Percentiles rank a stretch among this genome's conserved stretches.
Conservation (phyloP, 129 eudicot genomes). For the Centella asiatica region DNA sequence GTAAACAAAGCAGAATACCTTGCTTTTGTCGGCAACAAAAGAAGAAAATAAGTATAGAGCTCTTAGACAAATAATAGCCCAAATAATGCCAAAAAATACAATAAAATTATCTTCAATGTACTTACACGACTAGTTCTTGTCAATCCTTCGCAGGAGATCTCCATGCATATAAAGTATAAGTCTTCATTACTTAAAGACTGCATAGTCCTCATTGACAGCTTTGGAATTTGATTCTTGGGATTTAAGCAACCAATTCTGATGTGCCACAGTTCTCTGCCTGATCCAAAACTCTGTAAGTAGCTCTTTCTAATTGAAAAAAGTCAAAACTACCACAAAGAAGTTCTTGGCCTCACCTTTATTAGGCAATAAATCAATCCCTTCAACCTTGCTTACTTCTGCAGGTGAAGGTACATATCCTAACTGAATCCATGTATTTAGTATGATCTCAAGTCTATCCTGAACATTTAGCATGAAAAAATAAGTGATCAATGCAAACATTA, state of each 20-base stretch:
- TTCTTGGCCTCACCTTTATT: conserved; percentile 42
- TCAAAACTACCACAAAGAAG: not conserved
- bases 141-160: conserved; percentile 30
- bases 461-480: conserved; percentile 11
- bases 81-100: not conserved
- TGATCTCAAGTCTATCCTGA: conserved; percentile 87
- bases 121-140: conserved; percentile 25
- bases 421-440: conserved; percentile 59
- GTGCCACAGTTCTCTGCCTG: conserved; percentile 52
- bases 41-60: not conserved
- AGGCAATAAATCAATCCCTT: conserved; percentile 56
- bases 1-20: conserved; percentile 66
- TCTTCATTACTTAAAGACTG: conserved; percentile 51
- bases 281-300: conserved; percentile 18
- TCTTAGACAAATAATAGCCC: not conserved
- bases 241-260: conserved; percentile 80
- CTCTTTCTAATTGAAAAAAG: conserved; percentile 2
- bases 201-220: conserved; percentile 52
- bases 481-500: not conserved
- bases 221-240: conserved; percentile 48
- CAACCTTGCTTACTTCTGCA: conserved; percentile 72
- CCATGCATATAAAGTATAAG: conserved; percentile 68
- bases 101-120: not conserved
- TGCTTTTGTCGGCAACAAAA: conserved; percentile 22
- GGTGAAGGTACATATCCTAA: conserved; percentile 71